Conservation (phyloP, 768 basidiomycete species). For the Rickenella mellea region DNA sequence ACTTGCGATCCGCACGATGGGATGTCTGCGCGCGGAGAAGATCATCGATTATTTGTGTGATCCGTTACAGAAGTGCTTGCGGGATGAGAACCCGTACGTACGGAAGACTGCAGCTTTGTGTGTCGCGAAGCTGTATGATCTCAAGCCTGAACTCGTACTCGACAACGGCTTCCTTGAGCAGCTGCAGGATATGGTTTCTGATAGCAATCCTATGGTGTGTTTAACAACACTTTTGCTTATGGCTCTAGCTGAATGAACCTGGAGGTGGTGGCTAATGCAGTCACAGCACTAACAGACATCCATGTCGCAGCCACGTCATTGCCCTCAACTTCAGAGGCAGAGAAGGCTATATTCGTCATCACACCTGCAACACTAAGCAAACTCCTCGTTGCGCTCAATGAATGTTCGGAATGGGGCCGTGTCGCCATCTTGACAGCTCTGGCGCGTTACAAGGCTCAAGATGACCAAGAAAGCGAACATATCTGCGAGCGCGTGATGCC, state of each 20-base stretch:
- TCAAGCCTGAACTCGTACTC: constrained; percentile 90
- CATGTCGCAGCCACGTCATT: constrained; percentile 60
- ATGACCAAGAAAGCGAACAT: constrained; percentile 94
- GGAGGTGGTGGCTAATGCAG: constrained; percentile 98
- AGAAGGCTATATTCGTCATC: constrained; percentile 69
- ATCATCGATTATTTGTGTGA: constrained; percentile 98
- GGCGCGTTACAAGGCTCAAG: constrained; percentile 70
- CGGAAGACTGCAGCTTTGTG: constrained; percentile 96
- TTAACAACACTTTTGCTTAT: neutral
- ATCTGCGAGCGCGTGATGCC: constrained; percentile 98
- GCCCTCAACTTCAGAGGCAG: constrained; percentile 42
- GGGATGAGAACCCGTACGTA: constrained; percentile 96
- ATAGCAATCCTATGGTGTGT: constrained; percentile 92
- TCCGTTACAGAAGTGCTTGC: constrained; percentile 83
- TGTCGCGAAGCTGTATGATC: constrained; percentile 94
- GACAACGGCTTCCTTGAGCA: constrained; percentile 91
- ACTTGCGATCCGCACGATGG: constrained; percentile 96
- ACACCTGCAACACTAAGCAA: constrained; percentile 79
- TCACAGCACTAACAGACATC: constrained; percentile 88
- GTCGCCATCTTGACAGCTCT: constrained; percentile 87
- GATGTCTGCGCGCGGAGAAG: constrained; percentile 93
- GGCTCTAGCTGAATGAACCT: constrained; percentile 1
- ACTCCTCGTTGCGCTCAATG: constrained; percentile 89
- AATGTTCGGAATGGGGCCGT: constrained; percentile 98
- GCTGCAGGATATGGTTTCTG: constrained; percentile 86